A percentile compares a stretch with the other conserved stretches of the same genome.
These are phyloP conservation scores for Guillardia theta DNA, from an alignment of 78 protist species.

Conservation along the genomic window DNA sequence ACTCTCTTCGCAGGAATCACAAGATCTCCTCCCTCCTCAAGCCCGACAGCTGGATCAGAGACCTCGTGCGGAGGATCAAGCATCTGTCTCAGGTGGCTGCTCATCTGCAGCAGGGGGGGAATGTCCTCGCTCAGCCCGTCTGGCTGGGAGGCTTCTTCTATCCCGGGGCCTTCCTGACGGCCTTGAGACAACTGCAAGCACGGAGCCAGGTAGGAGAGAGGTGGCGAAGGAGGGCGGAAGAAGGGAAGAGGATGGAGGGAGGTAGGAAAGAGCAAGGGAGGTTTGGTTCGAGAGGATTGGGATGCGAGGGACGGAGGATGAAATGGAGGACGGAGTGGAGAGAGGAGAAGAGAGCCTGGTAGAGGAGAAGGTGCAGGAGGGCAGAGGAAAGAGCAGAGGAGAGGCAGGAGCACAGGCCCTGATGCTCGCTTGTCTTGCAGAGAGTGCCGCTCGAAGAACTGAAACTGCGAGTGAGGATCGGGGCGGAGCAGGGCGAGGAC, in stretches of 20 bases:
- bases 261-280: not conserved
- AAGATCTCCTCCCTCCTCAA: not conserved
- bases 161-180: constrained; percentile 94
- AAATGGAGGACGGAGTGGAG: not conserved
- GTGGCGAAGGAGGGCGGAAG: not conserved
- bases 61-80: not conserved
- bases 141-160: constrained; percentile 87
- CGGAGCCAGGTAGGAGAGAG: not conserved
- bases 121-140: not conserved
- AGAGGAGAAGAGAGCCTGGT: too few relatives aligned
- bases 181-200: constrained; percentile 77
- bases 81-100: not conserved
- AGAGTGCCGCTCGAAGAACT: not conserved
- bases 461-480: not conserved
- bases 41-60: not conserved
- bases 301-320: not conserved
- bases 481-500: not conserved
- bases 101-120: not conserved
- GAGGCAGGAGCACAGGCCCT: too few relatives aligned
- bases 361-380: too few relatives aligned
- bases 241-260: not conserved
- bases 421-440: not conserved
- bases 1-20: not conserved
- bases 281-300: not conserved
- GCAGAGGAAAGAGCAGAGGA: too few relatives aligned